phyloP scores from a whole-genome alignment of 768 basidiomycete genomes.

The Panaeolus papilionaceus region DNA sequence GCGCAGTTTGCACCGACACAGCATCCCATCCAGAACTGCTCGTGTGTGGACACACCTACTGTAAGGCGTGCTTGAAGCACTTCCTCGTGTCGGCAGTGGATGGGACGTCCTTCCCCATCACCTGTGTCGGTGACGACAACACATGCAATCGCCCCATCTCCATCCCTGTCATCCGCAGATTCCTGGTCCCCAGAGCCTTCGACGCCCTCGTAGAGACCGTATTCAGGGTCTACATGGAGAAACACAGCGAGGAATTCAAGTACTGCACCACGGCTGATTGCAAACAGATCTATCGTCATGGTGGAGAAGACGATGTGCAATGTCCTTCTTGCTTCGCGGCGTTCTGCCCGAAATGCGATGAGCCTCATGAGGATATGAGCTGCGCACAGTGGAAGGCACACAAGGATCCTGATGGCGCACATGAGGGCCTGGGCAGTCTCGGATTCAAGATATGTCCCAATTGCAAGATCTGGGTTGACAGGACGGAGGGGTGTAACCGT shows the following conservation, averaged over 20 bases:
- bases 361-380: constrained; percentile 56
- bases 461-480: constrained; percentile 53
- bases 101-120: constrained; percentile 59
- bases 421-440: constrained; percentile 46
- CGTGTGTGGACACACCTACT: constrained; percentile 57
- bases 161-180: constrained; percentile 53
- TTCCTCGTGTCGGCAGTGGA: constrained; percentile 50
- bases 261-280: constrained; percentile 81
- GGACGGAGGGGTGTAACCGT: constrained; percentile 61
- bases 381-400: constrained; percentile 46
- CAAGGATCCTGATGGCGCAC: constrained; percentile 40
- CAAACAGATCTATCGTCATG: constrained; percentile 62
- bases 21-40: constrained; percentile 48
- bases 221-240: constrained; percentile 59
- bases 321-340: constrained; percentile 59
- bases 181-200: constrained; percentile 58
- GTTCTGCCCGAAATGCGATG: constrained; percentile 56
- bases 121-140: constrained; percentile 66
- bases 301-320: constrained; percentile 32
- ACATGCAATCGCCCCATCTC: constrained; percentile 61
- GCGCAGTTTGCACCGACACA: constrained; percentile 62
- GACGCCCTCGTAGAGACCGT: constrained; percentile 57
- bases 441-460: constrained; percentile 54
- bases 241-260: constrained; percentile 60
- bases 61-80: constrained; percentile 53